Evolutionary conservation across 768 basidiomycete genomes (phyloP), one percentile per base, ranked within the genome.

Genomic region (Pleurotus ostreatus): DNA sequence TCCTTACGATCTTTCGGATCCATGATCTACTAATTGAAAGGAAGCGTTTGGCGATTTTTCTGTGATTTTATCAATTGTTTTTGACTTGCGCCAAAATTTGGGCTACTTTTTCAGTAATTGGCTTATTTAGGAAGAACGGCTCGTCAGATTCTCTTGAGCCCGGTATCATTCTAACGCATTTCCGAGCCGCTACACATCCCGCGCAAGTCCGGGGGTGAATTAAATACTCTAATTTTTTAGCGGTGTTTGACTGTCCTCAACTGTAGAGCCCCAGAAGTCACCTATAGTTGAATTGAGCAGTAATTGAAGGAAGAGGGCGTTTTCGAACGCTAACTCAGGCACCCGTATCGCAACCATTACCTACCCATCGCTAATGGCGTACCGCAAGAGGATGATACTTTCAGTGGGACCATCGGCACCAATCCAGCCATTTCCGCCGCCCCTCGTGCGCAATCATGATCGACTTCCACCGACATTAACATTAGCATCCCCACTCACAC

Each of bases 241-340:
- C 46, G 44, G 56, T 43, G 47, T 63, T 63, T 63, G 62, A 47
- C 55, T 63, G 62, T 63, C 62, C 59, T 37, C 61, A 55, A 63
- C 62, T 63, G 61, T 63, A 63, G 30, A 26, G 25, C 25, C 25
- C 25, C 25, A 26, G 25, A 26, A 26, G 25, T 26, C 25, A 26
- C 25, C 25, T 26, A 26, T 26, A 26, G 25, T 26, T 26, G 25
- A 26, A 26, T 26, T 26, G 25, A 26, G 25, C 25, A 26, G 25
- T 26, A 26, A 26, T 26, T 26, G 25, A 26, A 26, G 25, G 25
- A 26, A 26, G 25, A 26, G 25, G 25, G 25, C 25, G 25, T 26
- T 26, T 26, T 26, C 25, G 25, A 26, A 26, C 25, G 25, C 25
- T 26, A 26, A 26, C 25, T 26, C 25, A 26, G 25, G 25, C 25